A percentile compares a stretch with the other conserved stretches of the same genome.
Conservation (phyloP, 2,329 filamentous ascomycete species). For the Emmonsia crescens region DNA sequence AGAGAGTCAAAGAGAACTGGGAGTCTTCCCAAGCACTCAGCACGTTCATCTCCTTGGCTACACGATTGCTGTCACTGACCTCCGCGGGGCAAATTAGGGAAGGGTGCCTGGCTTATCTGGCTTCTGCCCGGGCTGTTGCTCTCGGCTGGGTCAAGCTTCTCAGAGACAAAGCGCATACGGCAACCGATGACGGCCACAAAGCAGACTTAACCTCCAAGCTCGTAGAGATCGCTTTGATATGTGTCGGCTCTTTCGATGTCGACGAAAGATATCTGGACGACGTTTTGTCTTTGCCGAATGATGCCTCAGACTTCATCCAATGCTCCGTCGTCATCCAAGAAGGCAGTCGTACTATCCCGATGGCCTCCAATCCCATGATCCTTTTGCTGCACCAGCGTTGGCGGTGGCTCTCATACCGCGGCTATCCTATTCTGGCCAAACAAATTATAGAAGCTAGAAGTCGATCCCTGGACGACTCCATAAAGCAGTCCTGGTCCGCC, state of each 20-base stretch:
- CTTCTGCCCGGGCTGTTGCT: conserved; percentile 28
- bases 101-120: conserved; percentile 18
- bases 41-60: conserved; percentile 31
- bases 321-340: conserved; percentile 31
- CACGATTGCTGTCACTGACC: conserved; percentile 36
- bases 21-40: conserved; percentile 35
- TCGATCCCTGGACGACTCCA: conserved; percentile 16
- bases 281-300: conserved; percentile 17
- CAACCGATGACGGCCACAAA: conserved; percentile 18
- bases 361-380: conserved; percentile 6
- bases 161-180: conserved; percentile 6
- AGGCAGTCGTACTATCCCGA: no score
- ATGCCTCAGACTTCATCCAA: conserved; percentile 28
- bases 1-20: conserved; percentile 41
- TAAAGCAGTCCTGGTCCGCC: conserved; percentile 19
- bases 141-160: conserved; percentile 21
- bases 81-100: conserved; percentile 23
- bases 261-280: conserved; percentile 22
- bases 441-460: conserved; percentile 10
- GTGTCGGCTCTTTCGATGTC: conserved; percentile 36
- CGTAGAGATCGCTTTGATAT: conserved; percentile 34
- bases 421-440: conserved; percentile 12
- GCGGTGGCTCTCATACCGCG: conserved; percentile 13
- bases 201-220: conserved; percentile 23
- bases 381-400: conserved; percentile 16